A percentile compares a stretch with the other conserved stretches of the same genome.
Conservation (phyloP, 2,329 filamentous ascomycete genomes). For the Teratosphaeriaceae sp. region DNA sequence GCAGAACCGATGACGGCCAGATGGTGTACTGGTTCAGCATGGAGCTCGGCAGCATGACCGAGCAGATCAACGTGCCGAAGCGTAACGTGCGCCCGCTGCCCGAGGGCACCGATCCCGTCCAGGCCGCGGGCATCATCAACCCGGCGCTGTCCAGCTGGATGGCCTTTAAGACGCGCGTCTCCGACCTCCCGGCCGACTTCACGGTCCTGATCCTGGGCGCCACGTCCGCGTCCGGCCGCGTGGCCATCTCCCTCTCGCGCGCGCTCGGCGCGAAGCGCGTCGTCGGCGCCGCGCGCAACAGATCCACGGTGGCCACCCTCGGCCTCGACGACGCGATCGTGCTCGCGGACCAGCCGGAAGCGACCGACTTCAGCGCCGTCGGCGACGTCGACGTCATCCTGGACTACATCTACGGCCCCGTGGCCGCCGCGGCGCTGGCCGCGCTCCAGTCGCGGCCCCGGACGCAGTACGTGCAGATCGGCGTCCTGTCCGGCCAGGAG, state of each 20-base stretch:
- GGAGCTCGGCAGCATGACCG: conserved; percentile 39
- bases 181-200: conserved; percentile 36
- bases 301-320: conserved; percentile 35
- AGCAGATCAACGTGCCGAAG: conserved; percentile 44
- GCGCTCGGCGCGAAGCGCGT: conserved; percentile 44
- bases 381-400: conserved; percentile 49
- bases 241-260: conserved; percentile 45
- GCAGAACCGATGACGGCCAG: conserved; percentile 37
- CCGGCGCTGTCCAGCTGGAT: conserved; percentile 53
- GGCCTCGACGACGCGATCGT: conserved; percentile 43
- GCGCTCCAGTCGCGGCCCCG: conserved; percentile 37
- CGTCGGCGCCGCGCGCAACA: conserved; percentile 47
- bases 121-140: conserved; percentile 50
- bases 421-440: conserved; percentile 36
- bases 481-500: conserved; percentile 36
- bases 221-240: conserved; percentile 47
- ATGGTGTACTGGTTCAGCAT: conserved; percentile 46
- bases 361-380: conserved; percentile 43
- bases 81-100: conserved; percentile 37
- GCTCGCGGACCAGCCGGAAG: conserved; percentile 31
- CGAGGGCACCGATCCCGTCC: conserved; percentile 39
- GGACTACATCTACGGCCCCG: conserved; percentile 51
- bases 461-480: conserved; percentile 50
- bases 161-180: conserved; percentile 44
- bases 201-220: conserved; percentile 48